phyloP scores from a whole-genome alignment of 306 rosid species.

The Rosa multiflora region DNA sequence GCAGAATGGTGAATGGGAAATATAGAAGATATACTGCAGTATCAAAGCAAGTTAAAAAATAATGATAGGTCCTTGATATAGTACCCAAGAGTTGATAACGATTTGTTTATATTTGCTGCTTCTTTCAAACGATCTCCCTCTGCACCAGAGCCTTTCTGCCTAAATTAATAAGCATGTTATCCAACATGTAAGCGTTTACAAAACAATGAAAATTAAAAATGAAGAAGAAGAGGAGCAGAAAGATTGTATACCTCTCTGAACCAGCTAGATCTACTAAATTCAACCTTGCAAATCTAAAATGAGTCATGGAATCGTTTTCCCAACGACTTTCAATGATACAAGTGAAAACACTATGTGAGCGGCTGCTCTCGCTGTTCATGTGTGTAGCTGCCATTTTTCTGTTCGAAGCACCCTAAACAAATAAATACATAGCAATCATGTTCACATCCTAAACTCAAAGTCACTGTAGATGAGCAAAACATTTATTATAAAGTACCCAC shows the following conservation, averaged over 20 bases:
- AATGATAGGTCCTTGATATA: conserved; percentile 23
- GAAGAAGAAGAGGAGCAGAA: neutral
- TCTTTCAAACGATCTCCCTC: conserved; percentile 94
- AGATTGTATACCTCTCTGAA: conserved; percentile 74
- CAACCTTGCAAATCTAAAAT: conserved; percentile 90
- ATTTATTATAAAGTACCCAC: conserved; percentile 33
- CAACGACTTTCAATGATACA: conserved; percentile 89
- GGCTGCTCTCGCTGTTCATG: conserved; percentile 93
- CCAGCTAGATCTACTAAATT: conserved; percentile 97
- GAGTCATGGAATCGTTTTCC: conserved; percentile 86
- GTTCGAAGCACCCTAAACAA: conserved; percentile 77
- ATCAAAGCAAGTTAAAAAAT: conserved; percentile 23
- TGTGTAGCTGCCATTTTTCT: conserved; percentile 93
- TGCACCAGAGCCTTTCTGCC: conserved; percentile 98
- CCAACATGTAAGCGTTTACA: conserved; percentile 8
- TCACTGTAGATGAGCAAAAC: conserved; percentile 12
- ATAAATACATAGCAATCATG: conserved; percentile 15
- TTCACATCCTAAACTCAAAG: conserved; percentile 23
- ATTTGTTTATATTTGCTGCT: conserved; percentile 94
- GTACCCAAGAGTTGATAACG: conserved; percentile 94
- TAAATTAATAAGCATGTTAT: conserved; percentile 38
- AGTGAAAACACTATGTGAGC: conserved; percentile 96
- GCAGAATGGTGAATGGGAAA: neutral
- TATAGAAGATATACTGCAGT: neutral
- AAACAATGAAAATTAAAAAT: conserved; percentile 2